phyloP scores from a whole-genome alignment of 495 filamentous ascomycete species.

The Tuber brumale region DNA sequence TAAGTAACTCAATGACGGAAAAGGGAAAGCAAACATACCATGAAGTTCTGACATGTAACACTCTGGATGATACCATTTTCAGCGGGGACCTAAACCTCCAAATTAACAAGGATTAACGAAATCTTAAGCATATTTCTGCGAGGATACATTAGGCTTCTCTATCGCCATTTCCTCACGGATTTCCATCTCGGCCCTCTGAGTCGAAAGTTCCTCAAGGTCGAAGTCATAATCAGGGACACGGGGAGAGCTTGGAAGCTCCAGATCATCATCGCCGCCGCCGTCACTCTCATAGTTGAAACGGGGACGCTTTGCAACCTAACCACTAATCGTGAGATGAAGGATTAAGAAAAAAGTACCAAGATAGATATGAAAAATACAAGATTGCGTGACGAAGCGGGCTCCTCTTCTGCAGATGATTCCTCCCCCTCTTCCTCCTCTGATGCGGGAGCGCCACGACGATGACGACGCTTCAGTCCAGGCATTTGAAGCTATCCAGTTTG shows the following conservation, averaged over 20 bases:
- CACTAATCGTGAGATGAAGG: not conserved
- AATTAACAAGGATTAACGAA: not conserved
- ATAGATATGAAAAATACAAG: not conserved
- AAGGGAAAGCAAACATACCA: slow-evolving; percentile 43
- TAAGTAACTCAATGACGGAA: slow-evolving; percentile 73
- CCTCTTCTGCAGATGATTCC: not conserved
- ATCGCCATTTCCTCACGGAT: slow-evolving; percentile 34
- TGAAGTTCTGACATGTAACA: slow-evolving; percentile 42
- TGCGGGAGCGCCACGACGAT: not conserved
- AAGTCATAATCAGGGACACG: slow-evolving; percentile 15
- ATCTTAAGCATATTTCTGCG: not conserved
- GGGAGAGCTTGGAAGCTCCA: not conserved
- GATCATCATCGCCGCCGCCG: not conserved
- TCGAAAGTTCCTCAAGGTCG: slow-evolving; percentile 34
- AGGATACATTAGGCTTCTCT: slow-evolving; percentile 25
- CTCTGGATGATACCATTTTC: slow-evolving; percentile 35
- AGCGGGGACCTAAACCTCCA: slow-evolving; percentile 23
- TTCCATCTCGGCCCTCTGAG: slow-evolving; percentile 31
- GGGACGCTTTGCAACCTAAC: not conserved
- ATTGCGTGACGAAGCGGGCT: not conserved
- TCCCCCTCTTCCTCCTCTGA: not conserved
- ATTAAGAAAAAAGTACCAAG: not conserved
- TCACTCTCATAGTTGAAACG: slow-evolving; percentile 5
- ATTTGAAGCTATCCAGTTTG: not conserved
- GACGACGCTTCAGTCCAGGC: not conserved